Evolutionary conservation across 768 basidiomycete species (phyloP).

Genomic region (Termitomyces sp.): DNA sequence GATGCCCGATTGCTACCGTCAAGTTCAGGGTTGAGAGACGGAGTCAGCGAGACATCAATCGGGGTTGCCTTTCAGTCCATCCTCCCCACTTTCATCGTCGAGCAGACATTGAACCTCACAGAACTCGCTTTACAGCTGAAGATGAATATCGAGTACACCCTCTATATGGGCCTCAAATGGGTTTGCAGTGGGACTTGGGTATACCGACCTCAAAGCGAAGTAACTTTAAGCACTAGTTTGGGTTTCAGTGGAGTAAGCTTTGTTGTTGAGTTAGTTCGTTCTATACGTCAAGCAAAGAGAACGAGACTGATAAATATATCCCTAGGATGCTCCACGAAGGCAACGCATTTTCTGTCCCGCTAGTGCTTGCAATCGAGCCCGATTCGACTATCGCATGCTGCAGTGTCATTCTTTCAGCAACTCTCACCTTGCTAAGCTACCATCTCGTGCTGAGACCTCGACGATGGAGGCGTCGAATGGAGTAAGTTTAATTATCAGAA

Average conservation of each 20-base stretch:
- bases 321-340: slow-evolving; percentile 52
- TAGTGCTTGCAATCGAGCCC: slow-evolving; percentile 49
- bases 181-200: slow-evolving; percentile 48
- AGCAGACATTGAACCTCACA: slow-evolving; percentile 47
- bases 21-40: slow-evolving; percentile 44
- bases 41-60: slow-evolving; percentile 42
- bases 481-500: slow-evolving; percentile 33
- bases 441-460: slow-evolving; percentile 55
- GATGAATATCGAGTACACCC: slow-evolving; percentile 43
- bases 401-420: slow-evolving; percentile 52
- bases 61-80: slow-evolving; percentile 47
- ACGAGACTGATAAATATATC: slow-evolving; percentile 2
- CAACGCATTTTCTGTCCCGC: slow-evolving; percentile 55
- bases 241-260: slow-evolving; percentile 47
- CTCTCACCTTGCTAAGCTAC: slow-evolving; percentile 45
- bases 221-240: slow-evolving; percentile 42
- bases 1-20: slow-evolving; percentile 36
- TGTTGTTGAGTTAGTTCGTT: slow-evolving; percentile 50
- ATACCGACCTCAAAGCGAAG: slow-evolving; percentile 31
- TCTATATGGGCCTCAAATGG: slow-evolving; percentile 38
- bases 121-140: slow-evolving; percentile 56
- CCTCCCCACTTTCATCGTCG: slow-evolving; percentile 45
- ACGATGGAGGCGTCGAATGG: slow-evolving; percentile 46
- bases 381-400: slow-evolving; percentile 47
- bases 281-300: neutral